A percentile compares a stretch with the other conserved stretches of the same genome.
These are phyloP conservation scores for Huntiella decipiens DNA, from an alignment of 2,329 filamentous ascomycete genomes.

Conservation along the genomic window DNA sequence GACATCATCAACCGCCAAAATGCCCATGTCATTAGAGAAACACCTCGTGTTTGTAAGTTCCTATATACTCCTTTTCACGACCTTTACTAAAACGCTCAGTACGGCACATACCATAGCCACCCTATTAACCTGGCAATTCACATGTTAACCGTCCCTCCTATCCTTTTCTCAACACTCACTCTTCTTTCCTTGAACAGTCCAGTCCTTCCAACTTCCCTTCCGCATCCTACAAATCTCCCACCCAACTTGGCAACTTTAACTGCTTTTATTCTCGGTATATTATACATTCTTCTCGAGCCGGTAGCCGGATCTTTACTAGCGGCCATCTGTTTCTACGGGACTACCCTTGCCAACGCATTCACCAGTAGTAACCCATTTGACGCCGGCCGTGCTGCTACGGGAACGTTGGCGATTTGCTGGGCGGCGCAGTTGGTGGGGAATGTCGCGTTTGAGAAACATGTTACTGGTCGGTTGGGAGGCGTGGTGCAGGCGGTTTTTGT, in stretches of 20 bases:
- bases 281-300: conserved; percentile 86
- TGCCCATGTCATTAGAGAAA: conserved; percentile 61
- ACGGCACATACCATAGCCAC: conserved; percentile 70
- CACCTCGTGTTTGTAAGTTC: conserved; percentile 60
- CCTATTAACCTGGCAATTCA: conserved; percentile 61
- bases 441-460: conserved; percentile 64
- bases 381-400: conserved; percentile 39
- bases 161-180: conserved; percentile 51
- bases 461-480: conserved; percentile 46
- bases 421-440: conserved; percentile 82
- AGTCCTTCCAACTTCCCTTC: conserved; percentile 47
- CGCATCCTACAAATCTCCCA: conserved; percentile 40
- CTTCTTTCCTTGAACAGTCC: conserved; percentile 44
- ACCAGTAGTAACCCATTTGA: conserved; percentile 34
- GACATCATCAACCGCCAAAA: conserved; percentile 16
- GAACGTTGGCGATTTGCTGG: conserved; percentile 59
- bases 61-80: not conserved
- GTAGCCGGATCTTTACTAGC: conserved; percentile 68
- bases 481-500: conserved; percentile 79
- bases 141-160: conserved; percentile 58
- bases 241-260: conserved; percentile 47
- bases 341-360: conserved; percentile 59
- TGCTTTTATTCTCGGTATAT: conserved; percentile 48
- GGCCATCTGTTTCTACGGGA: conserved; percentile 54
- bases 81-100: conserved; percentile 28